Evolutionary conservation across 140 eudicot genomes (phyloP).

Genomic region (Stevia rebaudiana): DNA sequence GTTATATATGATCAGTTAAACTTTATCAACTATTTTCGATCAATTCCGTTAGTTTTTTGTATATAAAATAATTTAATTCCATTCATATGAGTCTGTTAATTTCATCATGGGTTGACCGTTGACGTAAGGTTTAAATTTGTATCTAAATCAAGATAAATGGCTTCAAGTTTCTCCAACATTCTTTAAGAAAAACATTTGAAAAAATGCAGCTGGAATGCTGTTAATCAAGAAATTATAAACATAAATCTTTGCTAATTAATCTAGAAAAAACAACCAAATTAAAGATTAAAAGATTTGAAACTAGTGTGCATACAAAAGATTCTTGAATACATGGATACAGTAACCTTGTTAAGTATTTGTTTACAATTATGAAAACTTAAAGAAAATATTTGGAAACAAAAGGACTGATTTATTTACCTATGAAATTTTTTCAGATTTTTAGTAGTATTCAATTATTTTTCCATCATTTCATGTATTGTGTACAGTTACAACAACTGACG

Average conservation of each 20-base stretch:
- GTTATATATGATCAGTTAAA: background rate
- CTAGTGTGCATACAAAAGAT: background rate
- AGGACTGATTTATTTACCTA: no score
- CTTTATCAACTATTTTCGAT: background rate
- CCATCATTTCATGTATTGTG: background rate
- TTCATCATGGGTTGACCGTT: background rate
- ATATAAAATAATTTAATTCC: no score
- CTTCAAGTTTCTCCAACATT: background rate
- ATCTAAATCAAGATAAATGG: background rate
- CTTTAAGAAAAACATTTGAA: background rate
- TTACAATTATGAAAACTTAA: no score
- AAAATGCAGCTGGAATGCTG: background rate
- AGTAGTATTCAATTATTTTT: background rate
- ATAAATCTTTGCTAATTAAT: no score
- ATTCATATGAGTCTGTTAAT: background rate
- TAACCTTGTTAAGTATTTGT: no score
- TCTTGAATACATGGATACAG: no score
- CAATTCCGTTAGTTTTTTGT: background rate
- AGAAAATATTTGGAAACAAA: no score
- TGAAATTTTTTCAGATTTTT: background rate
- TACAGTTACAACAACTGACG: slow-evolving; percentile 35
- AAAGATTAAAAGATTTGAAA: no score
- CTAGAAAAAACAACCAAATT: no score
- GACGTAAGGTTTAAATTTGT: background rate
- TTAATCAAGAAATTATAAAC: background rate